phyloP scores from a whole-genome alignment of 768 basidiomycete genomes.

The Russula sp. region DNA sequence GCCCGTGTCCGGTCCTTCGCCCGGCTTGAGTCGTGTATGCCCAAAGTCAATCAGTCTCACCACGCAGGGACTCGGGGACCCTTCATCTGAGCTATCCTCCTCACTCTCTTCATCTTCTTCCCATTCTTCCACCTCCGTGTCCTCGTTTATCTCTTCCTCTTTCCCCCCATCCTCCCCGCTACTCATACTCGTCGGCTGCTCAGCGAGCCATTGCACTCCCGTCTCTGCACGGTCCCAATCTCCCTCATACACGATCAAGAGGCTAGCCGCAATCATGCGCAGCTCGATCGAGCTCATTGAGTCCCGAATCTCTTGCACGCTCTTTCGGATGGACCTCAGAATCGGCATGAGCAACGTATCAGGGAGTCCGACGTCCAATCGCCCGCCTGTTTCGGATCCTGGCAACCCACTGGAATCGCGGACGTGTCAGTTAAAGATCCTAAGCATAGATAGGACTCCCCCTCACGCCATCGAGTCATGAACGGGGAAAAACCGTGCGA shows the following conservation, averaged over 20 bases:
- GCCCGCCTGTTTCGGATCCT: conserved; percentile 16
- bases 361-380: conserved; percentile 53
- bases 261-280: conserved; percentile 77
- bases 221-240: conserved; percentile 37
- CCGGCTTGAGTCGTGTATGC: conserved; percentile 67
- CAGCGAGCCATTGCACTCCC: conserved; percentile 22
- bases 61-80: conserved; percentile 30
- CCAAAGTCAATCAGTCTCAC: conserved; percentile 94
- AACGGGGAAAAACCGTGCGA: conserved; percentile 75
- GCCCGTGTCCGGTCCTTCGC: conserved; percentile 75
- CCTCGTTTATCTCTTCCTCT: conserved; percentile 24
- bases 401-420: conserved; percentile 18
- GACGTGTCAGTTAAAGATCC: conserved; percentile 19
- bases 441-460: background rate
- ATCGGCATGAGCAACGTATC: conserved; percentile 52
- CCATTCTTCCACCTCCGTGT: conserved; percentile 14
- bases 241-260: conserved; percentile 80
- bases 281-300: conserved; percentile 57
- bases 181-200: conserved; percentile 3
- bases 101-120: conserved; percentile 28
- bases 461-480: conserved; percentile 30
- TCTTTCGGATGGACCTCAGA: conserved; percentile 51
- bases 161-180: conserved; percentile 21
- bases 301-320: conserved; percentile 50
- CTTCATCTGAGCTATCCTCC: conserved; percentile 4